A percentile compares a stretch with the other conserved stretches of the same genome.
phyloP scores from a whole-genome alignment of 306 rosid genomes.

The Cucurbita pepo region DNA sequence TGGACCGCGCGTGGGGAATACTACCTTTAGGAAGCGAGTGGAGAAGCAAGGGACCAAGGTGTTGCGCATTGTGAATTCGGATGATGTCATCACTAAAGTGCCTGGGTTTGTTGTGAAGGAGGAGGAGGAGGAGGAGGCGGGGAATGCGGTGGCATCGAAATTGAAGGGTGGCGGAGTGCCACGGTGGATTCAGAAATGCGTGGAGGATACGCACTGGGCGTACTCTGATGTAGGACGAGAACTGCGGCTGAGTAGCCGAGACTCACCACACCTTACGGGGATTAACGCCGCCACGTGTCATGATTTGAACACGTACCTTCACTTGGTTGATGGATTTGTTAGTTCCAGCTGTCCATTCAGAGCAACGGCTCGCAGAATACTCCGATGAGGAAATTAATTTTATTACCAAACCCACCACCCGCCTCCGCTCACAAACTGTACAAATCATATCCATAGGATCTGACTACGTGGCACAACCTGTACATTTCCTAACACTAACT shows the following conservation, averaged over 20 bases:
- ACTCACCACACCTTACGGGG: neutral
- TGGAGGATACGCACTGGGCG: conserved; percentile 5
- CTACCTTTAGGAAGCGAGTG: neutral
- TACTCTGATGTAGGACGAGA: conserved; percentile 17
- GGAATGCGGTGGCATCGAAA: no score
- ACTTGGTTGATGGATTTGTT: conserved; percentile 10
- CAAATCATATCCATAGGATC: no score
- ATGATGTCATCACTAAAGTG: conserved; percentile 10
- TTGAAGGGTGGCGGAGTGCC: no score
- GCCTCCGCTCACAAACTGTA: no score
- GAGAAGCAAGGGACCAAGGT: conserved; percentile 10
- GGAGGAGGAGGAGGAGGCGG: neutral
- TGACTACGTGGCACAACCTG: no score
- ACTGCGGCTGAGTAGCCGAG: conserved; percentile 9
- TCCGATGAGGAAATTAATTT: neutral
- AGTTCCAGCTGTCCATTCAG: conserved; percentile 12
- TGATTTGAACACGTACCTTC: conserved; percentile 14
- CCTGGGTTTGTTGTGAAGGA: conserved; percentile 8
- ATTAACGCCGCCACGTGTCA: conserved; percentile 11
- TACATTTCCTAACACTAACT: no score
- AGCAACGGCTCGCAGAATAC: neutral
- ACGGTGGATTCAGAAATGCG: conserved; percentile 1
- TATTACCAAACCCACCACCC: no score
- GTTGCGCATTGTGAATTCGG: conserved; percentile 14
- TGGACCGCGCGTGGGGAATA: conserved; percentile 16